Base-by-base conservation (phyloP, 2,329 filamentous ascomycete genomes). In the Rhytidhysteron rufulum region DNA sequence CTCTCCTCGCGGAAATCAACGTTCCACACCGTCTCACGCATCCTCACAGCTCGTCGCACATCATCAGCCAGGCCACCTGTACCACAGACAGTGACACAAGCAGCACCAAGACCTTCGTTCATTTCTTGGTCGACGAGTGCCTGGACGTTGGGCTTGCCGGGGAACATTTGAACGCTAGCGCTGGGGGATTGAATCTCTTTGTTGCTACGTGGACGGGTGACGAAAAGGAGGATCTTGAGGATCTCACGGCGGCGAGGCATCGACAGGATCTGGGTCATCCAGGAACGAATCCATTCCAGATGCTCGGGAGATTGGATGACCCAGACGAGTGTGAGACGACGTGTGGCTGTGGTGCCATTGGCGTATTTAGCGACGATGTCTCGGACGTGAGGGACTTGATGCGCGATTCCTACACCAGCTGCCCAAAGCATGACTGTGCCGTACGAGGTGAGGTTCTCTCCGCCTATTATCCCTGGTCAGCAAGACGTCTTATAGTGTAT, bases 351-450 rank as follows among this genome's bases (percentile, higher is more conserved):
- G 1, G 82, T 89, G 43, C 52, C 84, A 79, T 87, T 68, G 71
- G 74, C 73, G 72, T 79, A 57, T 65, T 72, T 67, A 35, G 64
- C 63, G 31, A 74, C 70, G 15, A 74, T 66, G 43, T 93, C 84
- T 40, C 82, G 83, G 7, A 96, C 78, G 63, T 94, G 95, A 24
- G 89, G 87, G 21, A 97, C 80, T 62, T 95, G 89, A 64, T 97
- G 91, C 1, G 91, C 95, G 67, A 98, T 97, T 47, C 93, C 93
- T 4, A 93, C 89, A 42, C 91, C 88, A 41, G 89, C 90, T 10
- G 91, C 90, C 60, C 96, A 89, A 41, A 98, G 83, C 48, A 98
- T 79, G 32, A 84, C 82, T 31, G 94, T 93, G 29, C 93, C 91
- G 66, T 96, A 97, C 6, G 90, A 96, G 65, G 89, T 83, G 49